These are phyloP conservation scores for Neofusicoccum cordaticola DNA, from an alignment of 2,329 filamentous ascomycete genomes.

Conservation along the genomic window DNA sequence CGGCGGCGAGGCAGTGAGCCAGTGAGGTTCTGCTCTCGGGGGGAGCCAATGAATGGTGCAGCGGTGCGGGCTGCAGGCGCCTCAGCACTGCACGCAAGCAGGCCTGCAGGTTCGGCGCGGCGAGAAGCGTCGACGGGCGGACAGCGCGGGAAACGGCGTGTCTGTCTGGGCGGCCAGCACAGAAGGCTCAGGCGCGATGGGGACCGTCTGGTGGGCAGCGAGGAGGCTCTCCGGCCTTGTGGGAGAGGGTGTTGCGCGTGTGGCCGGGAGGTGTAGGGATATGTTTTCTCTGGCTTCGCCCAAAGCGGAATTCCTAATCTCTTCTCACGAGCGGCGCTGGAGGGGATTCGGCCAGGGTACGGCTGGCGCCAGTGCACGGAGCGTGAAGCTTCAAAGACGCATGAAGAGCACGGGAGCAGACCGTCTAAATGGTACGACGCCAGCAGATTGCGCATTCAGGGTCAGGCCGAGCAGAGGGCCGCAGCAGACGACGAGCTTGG, in stretches of 20 bases:
- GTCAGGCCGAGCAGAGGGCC: slow-evolving; percentile 16
- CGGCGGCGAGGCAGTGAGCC: slow-evolving; percentile 9
- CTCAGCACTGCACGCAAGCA: slow-evolving; percentile 10
- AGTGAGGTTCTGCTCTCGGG: slow-evolving; percentile 13
- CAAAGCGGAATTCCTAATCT: slow-evolving; percentile 14
- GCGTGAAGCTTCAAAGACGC: slow-evolving; percentile 14
- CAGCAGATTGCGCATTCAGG: slow-evolving; percentile 16
- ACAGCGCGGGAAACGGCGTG: slow-evolving; percentile 7
- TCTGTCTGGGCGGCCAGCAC: not conserved
- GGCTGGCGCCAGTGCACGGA: slow-evolving; percentile 12
- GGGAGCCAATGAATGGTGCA: slow-evolving; percentile 16
- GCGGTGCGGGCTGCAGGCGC: slow-evolving; percentile 14
- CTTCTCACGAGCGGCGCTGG: slow-evolving; percentile 14
- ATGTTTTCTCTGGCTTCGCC: slow-evolving; percentile 15
- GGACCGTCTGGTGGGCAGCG: not conserved
- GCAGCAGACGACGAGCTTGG: slow-evolving; percentile 13
- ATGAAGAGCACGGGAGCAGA: slow-evolving; percentile 17
- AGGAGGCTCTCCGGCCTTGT: slow-evolving; percentile 12
- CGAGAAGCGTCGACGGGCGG: slow-evolving; percentile 13
- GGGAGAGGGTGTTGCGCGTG: slow-evolving; percentile 8
- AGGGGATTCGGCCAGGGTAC: slow-evolving; percentile 1
- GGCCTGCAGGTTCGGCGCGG: slow-evolving; percentile 10
- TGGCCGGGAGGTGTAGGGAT: slow-evolving; percentile 12
- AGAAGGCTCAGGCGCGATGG: slow-evolving; percentile 4
- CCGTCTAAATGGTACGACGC: slow-evolving; percentile 17